A percentile compares a stretch with the other conserved stretches of the same genome.
These are phyloP conservation scores for Trichomonas vaginalis DNA, from an alignment of 208 protist species.

Conservation along the genomic window DNA sequence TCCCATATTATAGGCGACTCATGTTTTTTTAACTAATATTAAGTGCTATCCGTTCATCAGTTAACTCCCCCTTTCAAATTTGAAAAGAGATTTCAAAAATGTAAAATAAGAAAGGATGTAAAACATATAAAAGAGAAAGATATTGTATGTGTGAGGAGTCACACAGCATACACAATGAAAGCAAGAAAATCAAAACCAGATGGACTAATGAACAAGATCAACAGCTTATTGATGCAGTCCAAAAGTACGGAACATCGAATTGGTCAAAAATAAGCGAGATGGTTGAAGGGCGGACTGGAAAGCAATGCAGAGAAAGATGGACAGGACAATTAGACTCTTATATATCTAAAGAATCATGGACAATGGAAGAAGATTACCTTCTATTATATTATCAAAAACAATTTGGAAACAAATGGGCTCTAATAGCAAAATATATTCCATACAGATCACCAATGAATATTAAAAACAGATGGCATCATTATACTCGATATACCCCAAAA, in stretches of 20 bases:
- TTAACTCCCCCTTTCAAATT: no score
- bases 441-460: neutral
- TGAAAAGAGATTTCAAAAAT: no score
- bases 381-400: neutral
- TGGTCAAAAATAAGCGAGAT: neutral
- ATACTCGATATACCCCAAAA: neutral
- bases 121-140: no score
- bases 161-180: no score
- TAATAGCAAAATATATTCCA: neutral
- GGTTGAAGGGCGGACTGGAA: neutral
- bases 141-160: no score
- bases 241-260: neutral
- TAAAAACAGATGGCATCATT: neutral
- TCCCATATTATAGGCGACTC: no score
- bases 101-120: no score
- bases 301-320: neutral
- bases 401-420: neutral
- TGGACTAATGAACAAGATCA: neutral
- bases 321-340: neutral
- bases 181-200: neutral
- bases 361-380: neutral
- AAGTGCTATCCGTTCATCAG: no score
- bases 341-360: neutral
- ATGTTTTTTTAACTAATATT: no score
- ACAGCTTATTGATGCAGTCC: neutral